phyloP scores from a whole-genome alignment of 768 basidiomycete species.

The Porpolomopsis calyptriformis region DNA sequence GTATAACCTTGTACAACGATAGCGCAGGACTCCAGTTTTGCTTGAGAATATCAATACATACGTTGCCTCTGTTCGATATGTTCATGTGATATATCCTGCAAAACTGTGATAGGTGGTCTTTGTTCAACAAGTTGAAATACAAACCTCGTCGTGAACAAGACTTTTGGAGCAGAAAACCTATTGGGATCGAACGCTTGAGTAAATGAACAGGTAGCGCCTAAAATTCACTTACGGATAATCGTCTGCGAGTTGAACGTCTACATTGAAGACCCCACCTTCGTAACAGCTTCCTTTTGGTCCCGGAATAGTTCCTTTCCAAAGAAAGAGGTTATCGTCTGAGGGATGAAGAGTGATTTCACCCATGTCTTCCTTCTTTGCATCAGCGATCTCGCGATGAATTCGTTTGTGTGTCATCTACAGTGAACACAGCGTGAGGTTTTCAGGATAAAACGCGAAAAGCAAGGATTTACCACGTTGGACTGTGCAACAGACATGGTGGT shows the following conservation, averaged over 20 bases:
- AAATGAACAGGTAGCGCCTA: slow-evolving; percentile 3
- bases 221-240: slow-evolving; percentile 66
- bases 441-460: too few relatives aligned
- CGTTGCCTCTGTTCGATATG: slow-evolving; percentile 65
- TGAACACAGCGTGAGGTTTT: too few relatives aligned
- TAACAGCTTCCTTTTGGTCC: slow-evolving; percentile 78
- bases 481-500: background rate
- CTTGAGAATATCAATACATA: slow-evolving; percentile 89
- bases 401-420: slow-evolving; percentile 59
- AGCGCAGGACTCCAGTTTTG: slow-evolving; percentile 91
- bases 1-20: slow-evolving; percentile 88
- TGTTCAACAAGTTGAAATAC: slow-evolving; percentile 9
- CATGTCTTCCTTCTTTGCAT: slow-evolving; percentile 74
- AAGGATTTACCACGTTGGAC: background rate
- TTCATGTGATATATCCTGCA: slow-evolving; percentile 84
- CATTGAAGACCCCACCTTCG: slow-evolving; percentile 65
- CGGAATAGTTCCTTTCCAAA: slow-evolving; percentile 70
- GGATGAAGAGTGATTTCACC: slow-evolving; percentile 63
- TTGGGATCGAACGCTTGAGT: background rate
- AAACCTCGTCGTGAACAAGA: slow-evolving; percentile 64
- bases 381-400: slow-evolving; percentile 72
- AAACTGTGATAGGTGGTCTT: background rate
- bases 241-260: slow-evolving; percentile 51
- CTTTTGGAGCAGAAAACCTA: slow-evolving; percentile 73
- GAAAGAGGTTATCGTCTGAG: slow-evolving; percentile 50